These are phyloP conservation scores for Claviceps pazoutovae DNA, from an alignment of 2,329 filamentous ascomycete species.

Conservation along the genomic window DNA sequence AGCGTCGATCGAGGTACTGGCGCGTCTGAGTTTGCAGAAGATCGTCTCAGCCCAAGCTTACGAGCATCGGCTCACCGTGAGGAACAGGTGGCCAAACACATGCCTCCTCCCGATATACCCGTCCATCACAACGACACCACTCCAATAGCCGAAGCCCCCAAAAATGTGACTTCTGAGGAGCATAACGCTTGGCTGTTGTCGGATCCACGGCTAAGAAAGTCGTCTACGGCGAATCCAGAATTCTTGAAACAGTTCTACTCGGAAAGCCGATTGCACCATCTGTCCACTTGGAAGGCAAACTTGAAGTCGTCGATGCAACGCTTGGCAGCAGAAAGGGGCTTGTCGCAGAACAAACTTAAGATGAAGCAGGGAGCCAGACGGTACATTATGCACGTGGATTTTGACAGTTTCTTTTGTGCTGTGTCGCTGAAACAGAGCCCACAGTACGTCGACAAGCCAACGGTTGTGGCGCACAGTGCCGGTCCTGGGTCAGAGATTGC, in stretches of 20 bases:
- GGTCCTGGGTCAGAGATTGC: slow-evolving; percentile 88
- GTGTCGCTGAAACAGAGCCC: slow-evolving; percentile 71
- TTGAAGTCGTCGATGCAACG: slow-evolving; percentile 80
- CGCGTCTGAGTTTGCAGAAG: not conserved
- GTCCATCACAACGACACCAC: not conserved
- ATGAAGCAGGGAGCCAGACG: slow-evolving; percentile 49
- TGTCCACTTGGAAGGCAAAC: slow-evolving; percentile 94
- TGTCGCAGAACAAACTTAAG: slow-evolving; percentile 30
- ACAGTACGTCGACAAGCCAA: slow-evolving; percentile 62
- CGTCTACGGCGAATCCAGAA: slow-evolving; percentile 81
- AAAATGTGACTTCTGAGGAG: slow-evolving; percentile 80
- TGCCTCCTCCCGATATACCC: not conserved
- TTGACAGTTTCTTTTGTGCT: slow-evolving; percentile 96
- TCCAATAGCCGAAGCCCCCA: slow-evolving; percentile 10
- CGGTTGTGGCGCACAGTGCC: slow-evolving; percentile 75
- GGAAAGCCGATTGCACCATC: slow-evolving; percentile 84
- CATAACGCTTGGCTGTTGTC: slow-evolving; percentile 77
- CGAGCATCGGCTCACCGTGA: not conserved
- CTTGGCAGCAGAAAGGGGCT: slow-evolving; percentile 55
- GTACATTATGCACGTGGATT: slow-evolving; percentile 92
- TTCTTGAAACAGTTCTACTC: slow-evolving; percentile 93
- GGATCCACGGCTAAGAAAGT: slow-evolving; percentile 75
- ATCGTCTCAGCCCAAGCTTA: not conserved
- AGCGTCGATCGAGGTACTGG: not conserved
- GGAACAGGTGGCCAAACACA: not conserved